These are phyloP conservation scores for Trichoderma brevicompactum DNA, from an alignment of 2,329 filamentous ascomycete species.

Conservation along the genomic window DNA sequence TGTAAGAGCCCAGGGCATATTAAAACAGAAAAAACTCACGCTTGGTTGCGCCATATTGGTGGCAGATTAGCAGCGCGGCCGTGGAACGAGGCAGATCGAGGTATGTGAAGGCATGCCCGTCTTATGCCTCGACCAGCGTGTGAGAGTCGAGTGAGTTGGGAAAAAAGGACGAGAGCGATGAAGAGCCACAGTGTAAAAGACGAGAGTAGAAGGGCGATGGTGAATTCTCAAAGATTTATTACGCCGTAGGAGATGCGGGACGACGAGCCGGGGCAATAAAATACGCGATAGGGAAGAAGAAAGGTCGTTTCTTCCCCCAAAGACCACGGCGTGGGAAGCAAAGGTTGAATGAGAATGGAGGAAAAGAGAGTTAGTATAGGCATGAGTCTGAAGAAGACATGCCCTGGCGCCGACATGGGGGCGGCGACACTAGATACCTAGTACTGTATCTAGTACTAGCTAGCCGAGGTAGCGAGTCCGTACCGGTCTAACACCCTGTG, in stretches of 20 bases:
- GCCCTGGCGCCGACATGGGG: slow-evolving; percentile 45
- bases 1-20: slow-evolving; percentile 19
- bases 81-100: slow-evolving; percentile 40
- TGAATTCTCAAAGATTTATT: not conserved
- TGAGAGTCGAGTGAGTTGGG: slow-evolving; percentile 15
- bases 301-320: slow-evolving; percentile 34
- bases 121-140: slow-evolving; percentile 21
- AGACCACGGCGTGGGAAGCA: slow-evolving; percentile 29
- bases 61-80: slow-evolving; percentile 42
- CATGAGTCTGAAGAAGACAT: slow-evolving; percentile 47
- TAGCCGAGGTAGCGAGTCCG: slow-evolving; percentile 3
- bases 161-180: slow-evolving; percentile 34
- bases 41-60: slow-evolving; percentile 48
- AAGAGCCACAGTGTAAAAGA: slow-evolving; percentile 20
- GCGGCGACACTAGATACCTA: slow-evolving; percentile 40
- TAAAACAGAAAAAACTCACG: slow-evolving; percentile 38
- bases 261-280: slow-evolving; percentile 28
- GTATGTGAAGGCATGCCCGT: slow-evolving; percentile 39
- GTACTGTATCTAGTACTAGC: slow-evolving; percentile 16
- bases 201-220: not conserved
- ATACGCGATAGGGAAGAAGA: slow-evolving; percentile 34
- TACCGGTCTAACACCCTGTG: not conserved
- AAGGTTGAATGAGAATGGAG: slow-evolving; percentile 43
- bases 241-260: not conserved
- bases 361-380: slow-evolving; percentile 33